Evolutionary conservation across 1,284 basidiomycete genomes (phyloP).

Genomic region (Laetiporus sulphureus): DNA sequence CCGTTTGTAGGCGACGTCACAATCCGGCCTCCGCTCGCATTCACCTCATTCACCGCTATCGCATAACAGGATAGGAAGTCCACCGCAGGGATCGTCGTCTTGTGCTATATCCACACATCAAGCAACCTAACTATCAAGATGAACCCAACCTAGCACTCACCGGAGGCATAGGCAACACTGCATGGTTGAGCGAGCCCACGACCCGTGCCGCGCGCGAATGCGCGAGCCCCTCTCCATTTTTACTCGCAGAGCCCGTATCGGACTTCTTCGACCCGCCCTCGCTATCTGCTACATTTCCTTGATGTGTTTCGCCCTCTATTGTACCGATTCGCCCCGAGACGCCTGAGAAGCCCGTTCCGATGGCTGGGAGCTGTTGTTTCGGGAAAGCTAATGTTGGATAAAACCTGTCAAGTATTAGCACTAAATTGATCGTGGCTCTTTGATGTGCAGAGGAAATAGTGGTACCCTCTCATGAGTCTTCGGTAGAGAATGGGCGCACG

Average conservation of each 20-base stretch:
- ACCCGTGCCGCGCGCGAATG: constrained; percentile 42
- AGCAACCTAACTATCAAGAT: not conserved
- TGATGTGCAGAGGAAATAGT: constrained; percentile 11
- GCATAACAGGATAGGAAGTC: constrained; percentile 93
- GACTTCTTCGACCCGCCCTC: no score
- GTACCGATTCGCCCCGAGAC: constrained; percentile 29
- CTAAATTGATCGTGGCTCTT: not conserved
- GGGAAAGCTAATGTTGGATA: constrained; percentile 56
- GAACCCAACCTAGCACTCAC: constrained; percentile 34
- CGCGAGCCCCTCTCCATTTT: constrained; percentile 3
- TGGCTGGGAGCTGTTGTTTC: constrained; percentile 37
- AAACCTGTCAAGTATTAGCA: constrained; percentile 35
- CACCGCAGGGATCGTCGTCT: constrained; percentile 85
- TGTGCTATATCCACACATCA: constrained; percentile 43
- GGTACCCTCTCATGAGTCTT: constrained; percentile 80
- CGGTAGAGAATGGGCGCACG: constrained; percentile 84
- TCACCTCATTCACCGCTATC: constrained; percentile 88
- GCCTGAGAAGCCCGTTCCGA: constrained; percentile 34
- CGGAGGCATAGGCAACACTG: constrained; percentile 76
- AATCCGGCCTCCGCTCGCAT: constrained; percentile 87
- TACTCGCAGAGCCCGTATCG: no score
- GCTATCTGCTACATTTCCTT: constrained; percentile 1
- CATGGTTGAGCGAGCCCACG: constrained; percentile 77
- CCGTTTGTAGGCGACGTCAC: constrained; percentile 88
- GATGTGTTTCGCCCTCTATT: constrained; percentile 26